Percentiles rank a stretch among this genome's conserved stretches.
Conservation (phyloP, 306 rosid species). For the Medicago truncatula region MtrunA17r5.0-ANR NC_053048.1:237501-238000, state of each 20-base stretch:
- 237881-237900: conserved; percentile 4
- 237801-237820: neutral
- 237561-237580: neutral
- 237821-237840: conserved; percentile 2
- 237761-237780: neutral
- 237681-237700: neutral
- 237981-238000: neutral
- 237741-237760: conserved; percentile 20
- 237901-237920: conserved; percentile 10
- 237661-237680: neutral
- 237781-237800: conserved; percentile 8
- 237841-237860: conserved; percentile 1
- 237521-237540: conserved; percentile 1
- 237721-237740: conserved; percentile 20
- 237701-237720: conserved; percentile 11
- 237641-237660: neutral
- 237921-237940: conserved; percentile 1
- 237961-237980: conserved; percentile 22
- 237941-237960: conserved; percentile 16
- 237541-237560: neutral
- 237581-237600: neutral
- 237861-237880: neutral
- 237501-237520: conserved; percentile 26
- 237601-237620: neutral
- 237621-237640: neutral